Conservation (phyloP, 805 yeast species). For the Metschnikowia lunata region DNA sequence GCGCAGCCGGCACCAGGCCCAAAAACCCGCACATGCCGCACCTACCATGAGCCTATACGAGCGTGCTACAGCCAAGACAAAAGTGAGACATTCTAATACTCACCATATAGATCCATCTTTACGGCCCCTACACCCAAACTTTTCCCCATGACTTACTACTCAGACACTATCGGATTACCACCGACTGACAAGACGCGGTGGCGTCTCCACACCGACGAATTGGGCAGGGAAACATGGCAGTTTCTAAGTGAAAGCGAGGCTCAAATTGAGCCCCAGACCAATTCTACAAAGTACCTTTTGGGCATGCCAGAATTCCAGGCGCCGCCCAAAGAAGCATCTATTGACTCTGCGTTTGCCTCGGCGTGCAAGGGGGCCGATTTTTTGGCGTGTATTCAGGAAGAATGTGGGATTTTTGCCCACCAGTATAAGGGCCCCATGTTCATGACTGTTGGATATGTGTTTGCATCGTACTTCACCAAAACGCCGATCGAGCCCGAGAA, state of each 20-base stretch:
- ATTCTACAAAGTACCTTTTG: constrained; percentile 53
- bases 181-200: constrained; percentile 68
- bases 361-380: constrained; percentile 73
- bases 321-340: constrained; percentile 36
- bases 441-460: constrained; percentile 86
- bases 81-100: background rate
- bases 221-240: constrained; percentile 83
- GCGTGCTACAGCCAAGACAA: background rate
- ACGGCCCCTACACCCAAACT: background rate
- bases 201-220: constrained; percentile 64
- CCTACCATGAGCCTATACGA: background rate
- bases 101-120: too few species aligned
- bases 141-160: constrained; percentile 36
- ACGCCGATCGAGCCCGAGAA: constrained; percentile 64
- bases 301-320: constrained; percentile 34
- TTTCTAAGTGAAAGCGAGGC: constrained; percentile 45
- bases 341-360: constrained; percentile 50
- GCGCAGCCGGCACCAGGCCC: too few species aligned
- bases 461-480: constrained; percentile 64
- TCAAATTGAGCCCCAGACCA: constrained; percentile 45
- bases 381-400: constrained; percentile 59
- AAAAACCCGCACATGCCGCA: background rate
- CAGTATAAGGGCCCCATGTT: constrained; percentile 99
- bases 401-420: constrained; percentile 82
- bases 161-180: constrained; percentile 67